These are phyloP conservation scores for Solanum verrucosum DNA, from an alignment of 257 asterid genomes.

Conservation along the genomic window DNA sequence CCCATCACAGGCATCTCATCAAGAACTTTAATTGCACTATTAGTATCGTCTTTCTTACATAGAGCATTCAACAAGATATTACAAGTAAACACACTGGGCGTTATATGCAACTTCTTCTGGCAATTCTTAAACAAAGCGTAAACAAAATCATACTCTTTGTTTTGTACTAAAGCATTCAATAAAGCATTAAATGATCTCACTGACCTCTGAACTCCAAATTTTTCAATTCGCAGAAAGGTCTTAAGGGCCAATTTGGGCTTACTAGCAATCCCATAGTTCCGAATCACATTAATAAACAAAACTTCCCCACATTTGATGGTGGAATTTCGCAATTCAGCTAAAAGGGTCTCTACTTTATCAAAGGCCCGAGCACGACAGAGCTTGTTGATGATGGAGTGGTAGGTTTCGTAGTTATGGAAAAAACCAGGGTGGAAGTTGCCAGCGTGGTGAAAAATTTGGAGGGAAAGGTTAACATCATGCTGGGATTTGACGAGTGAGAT, in stretches of 20 bases:
- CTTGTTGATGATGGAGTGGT: constrained; percentile 61
- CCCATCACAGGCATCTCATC: constrained; percentile 96
- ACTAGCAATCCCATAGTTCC: constrained; percentile 74
- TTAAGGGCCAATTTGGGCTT: constrained; percentile 62
- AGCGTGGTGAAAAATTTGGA: constrained; percentile 75
- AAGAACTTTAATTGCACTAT: constrained; percentile 50
- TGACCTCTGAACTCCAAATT: constrained; percentile 55
- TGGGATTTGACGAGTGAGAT: constrained; percentile 49
- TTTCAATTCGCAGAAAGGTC: constrained; percentile 45
- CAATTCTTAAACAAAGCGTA: constrained; percentile 62
- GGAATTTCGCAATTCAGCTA: constrained; percentile 35
- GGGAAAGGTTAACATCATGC: constrained; percentile 63
- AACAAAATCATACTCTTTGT: constrained; percentile 70
- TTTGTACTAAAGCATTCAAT: constrained; percentile 74
- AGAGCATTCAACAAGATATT: constrained; percentile 74
- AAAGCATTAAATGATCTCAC: constrained; percentile 67
- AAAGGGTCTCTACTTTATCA: constrained; percentile 43
- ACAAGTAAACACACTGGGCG: constrained; percentile 78
- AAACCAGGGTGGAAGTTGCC: constrained; percentile 58
- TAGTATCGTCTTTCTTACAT: constrained; percentile 59
- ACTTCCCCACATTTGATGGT: constrained; percentile 50
- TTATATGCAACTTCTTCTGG: constrained; percentile 43
- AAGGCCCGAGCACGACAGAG: constrained; percentile 64
- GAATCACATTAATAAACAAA: constrained; percentile 50
- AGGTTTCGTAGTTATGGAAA: constrained; percentile 58